Conservation (phyloP, 768 basidiomycete species). For the Hypsizygus marmoreus region DNA sequence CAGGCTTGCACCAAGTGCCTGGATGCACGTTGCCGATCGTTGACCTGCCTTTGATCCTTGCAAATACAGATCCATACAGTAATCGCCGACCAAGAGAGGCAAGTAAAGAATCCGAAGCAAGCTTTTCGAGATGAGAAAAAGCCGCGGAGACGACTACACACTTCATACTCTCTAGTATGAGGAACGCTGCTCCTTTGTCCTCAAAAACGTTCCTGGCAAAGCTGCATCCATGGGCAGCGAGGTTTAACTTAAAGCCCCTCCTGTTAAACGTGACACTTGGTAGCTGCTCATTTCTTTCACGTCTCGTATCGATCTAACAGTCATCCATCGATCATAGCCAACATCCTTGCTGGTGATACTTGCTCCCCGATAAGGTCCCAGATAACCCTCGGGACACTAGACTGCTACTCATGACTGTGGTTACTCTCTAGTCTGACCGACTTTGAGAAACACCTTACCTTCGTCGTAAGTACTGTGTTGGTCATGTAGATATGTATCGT, state of each 20-base stretch:
- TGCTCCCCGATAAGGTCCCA: constrained; percentile 38
- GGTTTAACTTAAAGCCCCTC: constrained; percentile 24
- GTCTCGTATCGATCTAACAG: constrained; percentile 9
- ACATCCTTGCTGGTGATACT: constrained; percentile 39
- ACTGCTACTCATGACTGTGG: neutral
- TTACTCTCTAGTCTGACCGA: constrained; percentile 27
- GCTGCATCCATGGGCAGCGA: constrained; percentile 23
- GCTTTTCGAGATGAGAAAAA: constrained; percentile 1
- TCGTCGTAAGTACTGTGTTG: constrained; percentile 24
- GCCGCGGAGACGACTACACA: too few relatives aligned
- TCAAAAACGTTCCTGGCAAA: constrained; percentile 15
- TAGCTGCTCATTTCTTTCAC: constrained; percentile 7
- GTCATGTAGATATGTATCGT: constrained; percentile 19
- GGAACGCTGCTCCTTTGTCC: constrained; percentile 4
- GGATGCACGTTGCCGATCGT: neutral
- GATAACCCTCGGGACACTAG: constrained; percentile 2
- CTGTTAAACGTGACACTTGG: constrained; percentile 24
- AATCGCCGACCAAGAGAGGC: neutral
- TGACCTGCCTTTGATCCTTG: neutral
- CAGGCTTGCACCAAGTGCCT: constrained; percentile 7
- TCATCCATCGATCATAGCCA: constrained; percentile 17
- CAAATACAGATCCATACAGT: constrained; percentile 5
- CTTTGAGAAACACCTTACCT: constrained; percentile 27
- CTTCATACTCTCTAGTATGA: constrained; percentile 1
- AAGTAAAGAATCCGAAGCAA: constrained; percentile 1